Evolutionary conservation across 768 basidiomycete genomes (phyloP), one percentile per base, ranked within the genome.

Genomic region (Dacryopinax spathularia): DNA sequence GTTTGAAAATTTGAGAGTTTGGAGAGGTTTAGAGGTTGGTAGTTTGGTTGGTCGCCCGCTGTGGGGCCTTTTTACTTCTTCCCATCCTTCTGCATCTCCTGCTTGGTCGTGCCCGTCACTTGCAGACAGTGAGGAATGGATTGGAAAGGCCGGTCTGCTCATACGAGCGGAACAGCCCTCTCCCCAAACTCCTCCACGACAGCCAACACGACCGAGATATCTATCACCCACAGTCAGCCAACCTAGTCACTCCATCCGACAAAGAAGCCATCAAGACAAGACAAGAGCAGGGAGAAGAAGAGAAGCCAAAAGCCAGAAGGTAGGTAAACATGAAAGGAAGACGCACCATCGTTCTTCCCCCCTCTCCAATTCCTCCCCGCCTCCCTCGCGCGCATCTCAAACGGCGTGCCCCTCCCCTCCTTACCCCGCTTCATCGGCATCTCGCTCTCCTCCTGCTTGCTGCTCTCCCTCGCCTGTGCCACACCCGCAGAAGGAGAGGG

Each of bases 321-420:
- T 41, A 41, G 39, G 6, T 18, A 18, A 41, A 6, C 18, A 41
- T 18, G 7, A 15, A 25, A 66, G 29, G 35, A 33, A 39, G 18
- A 71, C 82, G 71, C 65, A 89, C 89, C 91, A 75, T 94, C 91
- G 60, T 82, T 81, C 77, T 94, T 94, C 33, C 91, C 91, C 37
- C 91, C 91, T 18, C 77, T 76, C 72, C 89, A 92, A 34, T 73
- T 73, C 69, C 82, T 81, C 16, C 90, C 90, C 60, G 81, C 80
- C 68, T 91, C 85, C 66, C 82, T 77, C 25, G 91, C 90, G 20
- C 88, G 79, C n/a, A 85, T 75, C 61, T 84, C 89, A 74, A 94
- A 94, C n/a, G 91, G 91, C 35, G 87, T 82, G 66, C 89, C 88
- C 62, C 75, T 72, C 43, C 72, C 74, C 6, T 48, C 64, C 61